A percentile compares a stretch with the other conserved stretches of the same genome.
Conservation (phyloP, 805 yeast species). For the Ogataea nitratoaversa region DNA sequence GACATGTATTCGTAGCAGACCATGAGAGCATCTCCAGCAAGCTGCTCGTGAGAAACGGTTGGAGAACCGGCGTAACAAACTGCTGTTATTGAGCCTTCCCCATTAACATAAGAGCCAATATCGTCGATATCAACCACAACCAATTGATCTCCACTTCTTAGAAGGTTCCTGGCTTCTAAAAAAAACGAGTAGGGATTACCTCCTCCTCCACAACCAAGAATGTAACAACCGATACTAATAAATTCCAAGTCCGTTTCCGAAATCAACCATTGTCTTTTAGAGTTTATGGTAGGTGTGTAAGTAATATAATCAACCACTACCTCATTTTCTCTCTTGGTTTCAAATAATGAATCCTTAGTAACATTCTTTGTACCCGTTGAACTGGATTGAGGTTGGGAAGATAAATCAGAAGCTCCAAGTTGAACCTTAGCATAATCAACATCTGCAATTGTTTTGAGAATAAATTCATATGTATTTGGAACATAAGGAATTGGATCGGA, state of each 20-base stretch:
- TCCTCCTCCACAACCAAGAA: conserved; percentile 51
- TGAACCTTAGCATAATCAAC: conserved; percentile 32
- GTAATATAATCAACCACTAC: conserved; percentile 23
- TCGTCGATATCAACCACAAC: conserved; percentile 34
- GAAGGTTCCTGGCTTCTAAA: conserved; percentile 31
- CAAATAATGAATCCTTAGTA: conserved; percentile 10
- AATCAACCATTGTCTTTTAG: conserved; percentile 35
- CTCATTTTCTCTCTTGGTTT: conserved; percentile 11
- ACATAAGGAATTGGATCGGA: conserved; percentile 33
- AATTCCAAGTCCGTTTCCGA: conserved; percentile 40
- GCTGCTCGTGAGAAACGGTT: conserved; percentile 41
- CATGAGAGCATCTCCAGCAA: conserved; percentile 35
- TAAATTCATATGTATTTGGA: conserved; percentile 31
- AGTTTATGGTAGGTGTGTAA: conserved; percentile 31
- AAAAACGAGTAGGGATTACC: conserved; percentile 42
- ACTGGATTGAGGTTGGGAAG: neutral
- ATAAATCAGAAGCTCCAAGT: neutral
- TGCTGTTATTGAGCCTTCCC: conserved; percentile 29
- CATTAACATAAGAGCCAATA: conserved; percentile 21
- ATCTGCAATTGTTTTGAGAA: conserved; percentile 40
- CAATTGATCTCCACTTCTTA: conserved; percentile 33
- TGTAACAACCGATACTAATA: conserved; percentile 39
- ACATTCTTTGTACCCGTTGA: neutral
- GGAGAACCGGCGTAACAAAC: conserved; percentile 44
- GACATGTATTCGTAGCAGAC: conserved; percentile 29